phyloP scores from a whole-genome alignment of 176 grass and related monocot genomes.

The Carex littledalei region DNA sequence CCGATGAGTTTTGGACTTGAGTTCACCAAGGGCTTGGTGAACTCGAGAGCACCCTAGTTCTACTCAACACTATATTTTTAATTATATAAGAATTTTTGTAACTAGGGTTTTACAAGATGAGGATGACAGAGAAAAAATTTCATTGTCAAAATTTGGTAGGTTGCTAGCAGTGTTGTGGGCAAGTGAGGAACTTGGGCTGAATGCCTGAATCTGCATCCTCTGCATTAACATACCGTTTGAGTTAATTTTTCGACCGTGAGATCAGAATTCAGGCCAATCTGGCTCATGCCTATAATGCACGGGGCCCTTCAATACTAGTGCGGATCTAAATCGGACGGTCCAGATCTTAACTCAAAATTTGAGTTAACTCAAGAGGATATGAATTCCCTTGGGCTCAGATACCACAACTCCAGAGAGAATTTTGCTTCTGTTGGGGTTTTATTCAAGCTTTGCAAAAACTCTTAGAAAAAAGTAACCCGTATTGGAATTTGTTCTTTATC shows the following conservation, averaged over 20 bases:
- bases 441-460: background rate
- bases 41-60: too few species aligned
- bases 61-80: background rate
- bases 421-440: background rate
- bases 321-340: too few species aligned
- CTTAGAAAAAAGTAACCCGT: background rate
- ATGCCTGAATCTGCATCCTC: background rate
- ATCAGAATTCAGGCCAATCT: too few species aligned
- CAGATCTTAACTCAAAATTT: too few species aligned
- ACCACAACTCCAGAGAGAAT: background rate
- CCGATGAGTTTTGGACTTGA: too few species aligned
- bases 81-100: background rate
- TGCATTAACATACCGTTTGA: too few species aligned
- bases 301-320: too few species aligned
- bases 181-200: background rate
- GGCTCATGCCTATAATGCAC: too few species aligned
- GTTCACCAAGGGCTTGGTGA: too few species aligned
- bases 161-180: slow-evolving; percentile 7
- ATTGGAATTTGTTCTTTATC: background rate
- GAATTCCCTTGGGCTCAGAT: background rate
- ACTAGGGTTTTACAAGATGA: background rate
- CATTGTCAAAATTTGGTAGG: background rate
- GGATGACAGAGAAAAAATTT: background rate
- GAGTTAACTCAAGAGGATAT: too few species aligned
- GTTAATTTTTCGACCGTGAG: too few species aligned